Conservation (phyloP, 2,329 filamentous ascomycete genomes). For the Aspergillus uvarum region DNA sequence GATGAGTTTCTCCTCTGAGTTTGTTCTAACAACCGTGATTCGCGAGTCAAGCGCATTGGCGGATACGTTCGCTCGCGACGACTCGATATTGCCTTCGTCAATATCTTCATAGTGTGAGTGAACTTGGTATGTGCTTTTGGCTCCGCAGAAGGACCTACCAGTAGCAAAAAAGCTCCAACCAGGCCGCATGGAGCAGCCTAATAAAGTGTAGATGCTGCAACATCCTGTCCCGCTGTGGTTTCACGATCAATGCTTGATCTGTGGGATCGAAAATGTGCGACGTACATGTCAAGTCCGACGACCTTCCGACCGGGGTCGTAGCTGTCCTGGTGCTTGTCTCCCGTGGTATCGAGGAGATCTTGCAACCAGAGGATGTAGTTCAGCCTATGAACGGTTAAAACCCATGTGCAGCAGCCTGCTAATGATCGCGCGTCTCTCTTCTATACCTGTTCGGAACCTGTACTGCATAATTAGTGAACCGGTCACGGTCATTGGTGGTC, state of each 20-base stretch:
- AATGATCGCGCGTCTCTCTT: not conserved
- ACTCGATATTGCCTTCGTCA: slow-evolving; percentile 66
- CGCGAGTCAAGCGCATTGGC: slow-evolving; percentile 64
- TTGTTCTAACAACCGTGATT: slow-evolving; percentile 63
- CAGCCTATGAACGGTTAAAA: slow-evolving; percentile 55
- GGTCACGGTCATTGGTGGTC: too few relatives aligned
- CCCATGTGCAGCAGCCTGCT: not conserved
- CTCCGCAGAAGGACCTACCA: slow-evolving; percentile 36
- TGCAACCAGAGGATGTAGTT: slow-evolving; percentile 93
- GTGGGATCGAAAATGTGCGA: not conserved
- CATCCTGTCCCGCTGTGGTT: slow-evolving; percentile 72
- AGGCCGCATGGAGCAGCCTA: slow-evolving; percentile 68
- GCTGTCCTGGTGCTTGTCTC: slow-evolving; percentile 45
- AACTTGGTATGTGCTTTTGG: not conserved
- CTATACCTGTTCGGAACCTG: slow-evolving; percentile 50
- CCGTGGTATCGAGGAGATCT: slow-evolving; percentile 70
- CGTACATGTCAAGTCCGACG: slow-evolving; percentile 71
- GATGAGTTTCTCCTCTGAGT: slow-evolving; percentile 57
- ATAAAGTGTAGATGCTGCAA: slow-evolving; percentile 84
- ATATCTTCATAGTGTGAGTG: slow-evolving; percentile 58
- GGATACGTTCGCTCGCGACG: slow-evolving; percentile 65
- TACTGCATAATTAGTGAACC: slow-evolving; percentile 6
- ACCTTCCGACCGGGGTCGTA: slow-evolving; percentile 59
- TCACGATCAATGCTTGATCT: slow-evolving; percentile 15
- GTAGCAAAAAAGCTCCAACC: slow-evolving; percentile 73